These are phyloP conservation scores for Pleurotus salmoneostramineus DNA, from an alignment of 768 basidiomycete genomes.

Conservation along the genomic window DNA sequence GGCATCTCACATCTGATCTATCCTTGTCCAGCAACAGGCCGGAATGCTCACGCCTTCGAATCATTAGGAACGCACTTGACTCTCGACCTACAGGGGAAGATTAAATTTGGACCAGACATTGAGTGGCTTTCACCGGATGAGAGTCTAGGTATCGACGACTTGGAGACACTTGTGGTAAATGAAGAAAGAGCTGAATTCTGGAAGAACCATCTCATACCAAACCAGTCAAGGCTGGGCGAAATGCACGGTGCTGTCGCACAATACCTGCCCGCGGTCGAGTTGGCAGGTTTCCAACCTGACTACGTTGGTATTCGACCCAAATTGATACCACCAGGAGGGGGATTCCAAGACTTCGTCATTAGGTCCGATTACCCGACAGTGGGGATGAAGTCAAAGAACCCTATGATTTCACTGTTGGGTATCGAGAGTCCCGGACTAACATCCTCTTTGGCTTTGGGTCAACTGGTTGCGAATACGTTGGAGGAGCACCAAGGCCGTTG, in stretches of 20 bases:
- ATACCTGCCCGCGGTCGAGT: constrained; percentile 64
- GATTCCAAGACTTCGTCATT: constrained; percentile 84
- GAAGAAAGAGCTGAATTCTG: constrained; percentile 68
- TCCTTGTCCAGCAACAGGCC: constrained; percentile 75
- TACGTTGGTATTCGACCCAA: constrained; percentile 89
- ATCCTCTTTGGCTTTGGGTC: constrained; percentile 80
- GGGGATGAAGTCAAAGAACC: constrained; percentile 20
- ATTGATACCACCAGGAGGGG: constrained; percentile 64
- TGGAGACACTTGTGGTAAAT: constrained; percentile 12
- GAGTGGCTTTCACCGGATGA: constrained; percentile 71
- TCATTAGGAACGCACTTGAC: constrained; percentile 92
- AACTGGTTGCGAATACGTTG: constrained; percentile 65
- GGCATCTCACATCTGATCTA: constrained; percentile 79
- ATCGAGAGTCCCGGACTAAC: constrained; percentile 95
- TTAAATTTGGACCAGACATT: constrained; percentile 91
- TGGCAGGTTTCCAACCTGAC: constrained; percentile 69
- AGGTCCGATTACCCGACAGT: constrained; percentile 54
- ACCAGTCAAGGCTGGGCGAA: constrained; percentile 51
- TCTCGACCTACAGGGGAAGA: constrained; percentile 76
- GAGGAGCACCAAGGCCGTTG: constrained; percentile 10
- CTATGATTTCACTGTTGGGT: constrained; percentile 82
- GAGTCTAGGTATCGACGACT: constrained; percentile 18
- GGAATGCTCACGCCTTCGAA: constrained; percentile 62
- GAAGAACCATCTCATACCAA: constrained; percentile 59
- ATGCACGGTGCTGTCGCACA: constrained; percentile 71